A percentile compares a stretch with the other conserved stretches of the same genome.
Evolutionary conservation across 805 yeast species (phyloP).

Genomic region (Debaryomyces maramus): DNA sequence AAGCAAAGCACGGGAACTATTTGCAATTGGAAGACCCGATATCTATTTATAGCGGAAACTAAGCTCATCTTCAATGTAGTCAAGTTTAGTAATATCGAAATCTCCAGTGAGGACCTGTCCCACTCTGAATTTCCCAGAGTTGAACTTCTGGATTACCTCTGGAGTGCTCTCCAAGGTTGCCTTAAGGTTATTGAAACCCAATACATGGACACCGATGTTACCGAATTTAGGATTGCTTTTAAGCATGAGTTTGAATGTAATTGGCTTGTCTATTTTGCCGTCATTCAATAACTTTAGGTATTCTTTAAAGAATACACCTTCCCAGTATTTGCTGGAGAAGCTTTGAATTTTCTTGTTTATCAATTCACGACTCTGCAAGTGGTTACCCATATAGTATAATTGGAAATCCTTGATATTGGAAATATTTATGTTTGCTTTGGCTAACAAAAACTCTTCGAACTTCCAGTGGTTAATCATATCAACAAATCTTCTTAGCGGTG

Average conservation of each 20-base stretch:
- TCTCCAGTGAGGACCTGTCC: conserved; percentile 22
- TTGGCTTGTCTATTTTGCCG: conserved; percentile 17
- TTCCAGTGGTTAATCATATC: conserved; percentile 85
- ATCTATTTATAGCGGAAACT: conserved; percentile 17
- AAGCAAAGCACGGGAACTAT: too few species aligned
- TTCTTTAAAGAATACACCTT: conserved; percentile 32
- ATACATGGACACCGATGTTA: conserved; percentile 23
- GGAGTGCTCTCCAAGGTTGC: conserved; percentile 23
- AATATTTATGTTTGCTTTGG: not conserved
- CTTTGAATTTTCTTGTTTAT: conserved; percentile 23
- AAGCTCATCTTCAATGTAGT: conserved; percentile 37
- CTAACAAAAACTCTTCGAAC: conserved; percentile 28
- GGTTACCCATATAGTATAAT: conserved; percentile 22
- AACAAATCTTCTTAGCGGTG: conserved; percentile 82
- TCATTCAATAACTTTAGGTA: conserved; percentile 20
- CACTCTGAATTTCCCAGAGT: conserved; percentile 18
- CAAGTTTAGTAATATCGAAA: conserved; percentile 26
- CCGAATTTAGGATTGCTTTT: conserved; percentile 27
- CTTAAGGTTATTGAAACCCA: conserved; percentile 24
- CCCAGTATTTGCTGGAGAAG: conserved; percentile 36
- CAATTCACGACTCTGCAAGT: conserved; percentile 33
- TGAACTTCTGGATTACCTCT: conserved; percentile 17
- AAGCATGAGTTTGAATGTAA: conserved; percentile 23
- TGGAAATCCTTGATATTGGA: conserved; percentile 3
- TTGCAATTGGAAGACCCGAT: too few species aligned